Percentiles rank a stretch among this genome's conserved stretches.
Evolutionary conservation across 148 eudicot genomes (phyloP).

Genomic region (Chenopodium quinoa): DNA sequence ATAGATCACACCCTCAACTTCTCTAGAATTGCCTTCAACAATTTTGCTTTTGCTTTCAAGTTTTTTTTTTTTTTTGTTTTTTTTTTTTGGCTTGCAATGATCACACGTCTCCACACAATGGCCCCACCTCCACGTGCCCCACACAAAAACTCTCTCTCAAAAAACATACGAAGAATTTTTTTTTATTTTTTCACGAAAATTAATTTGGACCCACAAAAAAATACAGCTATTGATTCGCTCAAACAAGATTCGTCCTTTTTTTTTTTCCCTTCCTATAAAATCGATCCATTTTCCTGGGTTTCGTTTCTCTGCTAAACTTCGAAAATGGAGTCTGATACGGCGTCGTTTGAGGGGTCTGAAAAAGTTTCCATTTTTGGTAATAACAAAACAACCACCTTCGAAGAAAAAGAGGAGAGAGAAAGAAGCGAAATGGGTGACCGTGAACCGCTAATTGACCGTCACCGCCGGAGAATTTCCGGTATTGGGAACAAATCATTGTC

Average conservation of each 20-base stretch:
- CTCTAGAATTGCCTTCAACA: neutral
- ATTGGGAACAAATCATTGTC: constrained; percentile 1
- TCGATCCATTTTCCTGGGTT: too few relatives aligned
- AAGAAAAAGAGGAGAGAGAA: neutral
- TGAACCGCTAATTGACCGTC: neutral
- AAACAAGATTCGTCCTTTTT: constrained; percentile 7
- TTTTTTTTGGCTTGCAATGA: too few relatives aligned
- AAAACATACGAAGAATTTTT: too few relatives aligned
- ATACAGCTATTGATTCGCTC: constrained; percentile 6
- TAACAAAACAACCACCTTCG: neutral
- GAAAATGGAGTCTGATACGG: constrained; percentile 17
- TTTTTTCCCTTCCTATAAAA: neutral
- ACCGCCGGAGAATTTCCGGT: constrained; percentile 13
- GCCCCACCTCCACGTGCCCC: neutral
- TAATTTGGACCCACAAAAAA: neutral
- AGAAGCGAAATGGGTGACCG: neutral
- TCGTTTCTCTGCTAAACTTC: neutral
- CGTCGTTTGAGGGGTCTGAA: constrained; percentile 12
- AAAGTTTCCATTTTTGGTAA: neutral
- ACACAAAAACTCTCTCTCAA: neutral
- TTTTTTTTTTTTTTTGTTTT: neutral
- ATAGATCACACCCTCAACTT: neutral
- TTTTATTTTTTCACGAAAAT: neutral
- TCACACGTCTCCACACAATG: neutral
- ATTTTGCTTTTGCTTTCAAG: neutral